Evolutionary conservation across 176 grass and related monocot species (phyloP), one percentile per base, ranked within the genome.

Genomic region (Zoysia pacifica): DNA sequence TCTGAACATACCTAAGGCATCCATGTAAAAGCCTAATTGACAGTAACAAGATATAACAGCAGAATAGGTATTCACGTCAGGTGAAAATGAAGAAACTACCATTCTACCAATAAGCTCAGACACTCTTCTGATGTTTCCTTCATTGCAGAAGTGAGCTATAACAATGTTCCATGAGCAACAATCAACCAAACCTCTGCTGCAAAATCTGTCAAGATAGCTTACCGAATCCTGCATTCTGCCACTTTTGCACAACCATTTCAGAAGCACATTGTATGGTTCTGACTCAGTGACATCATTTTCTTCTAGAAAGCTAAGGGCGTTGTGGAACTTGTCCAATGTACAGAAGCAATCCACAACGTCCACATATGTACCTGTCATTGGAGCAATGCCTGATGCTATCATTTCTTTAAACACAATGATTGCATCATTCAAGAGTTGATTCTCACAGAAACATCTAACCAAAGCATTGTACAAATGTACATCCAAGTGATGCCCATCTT

Each of bases 31-130:
- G 0, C 83, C 83, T 48, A 89, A 67, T 62, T 9, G 68, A 65
- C 86, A 92, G 65, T 92, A 92, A 82, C 83, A 87, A 83, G 83
- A 89, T 72, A 89, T 79, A 86, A 89, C 41, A 55, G 83, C 67
- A 76, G 90, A 92, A 81, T 68, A 89, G 43, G 83, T 83, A 18
- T 64, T 37, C 66, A 76, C 79, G n/a, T 92, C 80, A 63, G 75
- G 82, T 74, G 62, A 48, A 44, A 83, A 92, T 41, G 86, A 92
- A 79, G 87, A 89, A 69, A 87, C 71, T 47, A 74, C 68, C 90
- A 93, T 93, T 82, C 81, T 89, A 65, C 79, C 79, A 60, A 92
- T 83, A 58, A 92, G 65, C 73, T 92, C 83, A 51, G 67, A 86
- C 73, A 83, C 90, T 80, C 83, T 73, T 73, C 44, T 72, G 41